These are phyloP conservation scores for Nemania sp. DNA, from an alignment of 2,329 filamentous ascomycete species.

Conservation along the genomic window DNA sequence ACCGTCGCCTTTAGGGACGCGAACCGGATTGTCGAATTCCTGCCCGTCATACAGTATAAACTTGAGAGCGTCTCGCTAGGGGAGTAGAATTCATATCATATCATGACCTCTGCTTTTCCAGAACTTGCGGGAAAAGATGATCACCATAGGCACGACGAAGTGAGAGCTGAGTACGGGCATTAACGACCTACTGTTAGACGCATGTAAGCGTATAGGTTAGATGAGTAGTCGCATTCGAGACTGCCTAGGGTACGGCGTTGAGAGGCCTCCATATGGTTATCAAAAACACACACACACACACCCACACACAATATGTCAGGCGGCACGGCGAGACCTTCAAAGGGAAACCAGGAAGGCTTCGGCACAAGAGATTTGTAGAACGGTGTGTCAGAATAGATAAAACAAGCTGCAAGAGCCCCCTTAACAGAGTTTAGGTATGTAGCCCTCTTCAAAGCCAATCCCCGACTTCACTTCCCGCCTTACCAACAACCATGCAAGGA, in stretches of 20 bases:
- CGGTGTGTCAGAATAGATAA: constrained; percentile 17
- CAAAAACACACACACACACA: too few relatives aligned
- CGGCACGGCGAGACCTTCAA: neutral
- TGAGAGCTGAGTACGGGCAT: neutral
- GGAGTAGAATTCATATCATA: constrained; percentile 23
- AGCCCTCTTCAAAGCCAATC: constrained; percentile 4
- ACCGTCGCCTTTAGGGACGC: constrained; percentile 71
- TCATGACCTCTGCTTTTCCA: neutral
- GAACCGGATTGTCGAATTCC: constrained; percentile 64
- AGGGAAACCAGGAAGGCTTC: neutral
- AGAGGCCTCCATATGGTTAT: neutral
- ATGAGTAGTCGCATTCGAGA: neutral
- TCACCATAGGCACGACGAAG: neutral
- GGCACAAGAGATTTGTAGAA: constrained; percentile 5
- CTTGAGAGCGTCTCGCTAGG: constrained; percentile 52
- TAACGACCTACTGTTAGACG: neutral
- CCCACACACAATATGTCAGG: neutral
- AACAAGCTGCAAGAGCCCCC: constrained; percentile 5
- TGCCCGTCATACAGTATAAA: constrained; percentile 65
- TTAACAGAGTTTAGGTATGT: constrained; percentile 21
- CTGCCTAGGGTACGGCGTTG: neutral
- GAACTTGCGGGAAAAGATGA: neutral
- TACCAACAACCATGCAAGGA: neutral
- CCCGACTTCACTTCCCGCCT: neutral
- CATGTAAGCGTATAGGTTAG: neutral